phyloP scores from a whole-genome alignment of 495 filamentous ascomycete species.

The Oidiodendron maius region DNA sequence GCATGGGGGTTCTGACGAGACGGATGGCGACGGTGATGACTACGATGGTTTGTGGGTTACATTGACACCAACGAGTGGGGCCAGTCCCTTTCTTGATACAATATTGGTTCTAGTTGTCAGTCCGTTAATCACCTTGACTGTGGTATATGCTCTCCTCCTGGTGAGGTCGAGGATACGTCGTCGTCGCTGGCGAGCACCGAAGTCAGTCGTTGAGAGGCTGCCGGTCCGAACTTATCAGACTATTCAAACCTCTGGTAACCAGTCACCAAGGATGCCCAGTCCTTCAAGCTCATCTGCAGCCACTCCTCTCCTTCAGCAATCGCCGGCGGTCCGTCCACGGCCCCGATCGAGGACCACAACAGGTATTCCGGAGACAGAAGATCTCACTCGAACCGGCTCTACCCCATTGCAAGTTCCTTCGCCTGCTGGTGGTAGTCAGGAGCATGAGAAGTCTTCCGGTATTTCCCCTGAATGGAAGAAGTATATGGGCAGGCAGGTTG shows the following conservation, averaged over 20 bases:
- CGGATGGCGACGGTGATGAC: constrained; percentile 29
- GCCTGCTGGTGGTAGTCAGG: constrained; percentile 7
- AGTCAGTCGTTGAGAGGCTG: constrained; percentile 90
- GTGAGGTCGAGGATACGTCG: constrained; percentile 85
- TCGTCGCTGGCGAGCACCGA: constrained; percentile 90
- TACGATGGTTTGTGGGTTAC: constrained; percentile 94
- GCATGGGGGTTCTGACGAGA: constrained; percentile 7
- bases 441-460: constrained; percentile 43
- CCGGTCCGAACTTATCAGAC: constrained; percentile 93
- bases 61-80: constrained; percentile 81
- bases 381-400: constrained; percentile 15
- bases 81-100: constrained; percentile 95
- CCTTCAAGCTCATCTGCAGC: constrained; percentile 59
- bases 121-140: constrained; percentile 82
- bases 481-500: constrained; percentile 80
- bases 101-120: constrained; percentile 88
- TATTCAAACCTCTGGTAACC: constrained; percentile 52
- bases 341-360: constrained; percentile 64
- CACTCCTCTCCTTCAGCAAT: constrained; percentile 61
- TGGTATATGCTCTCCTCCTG: constrained; percentile 87
- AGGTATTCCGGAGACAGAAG: constrained; percentile 41
- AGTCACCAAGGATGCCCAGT: constrained; percentile 48
- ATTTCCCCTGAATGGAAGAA: constrained; percentile 60
- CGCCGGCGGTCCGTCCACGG: constrained; percentile 46
- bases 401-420: constrained; percentile 18